Conservation (phyloP, 2,329 filamentous ascomycete species). For the Fusarium sp. region DNA sequence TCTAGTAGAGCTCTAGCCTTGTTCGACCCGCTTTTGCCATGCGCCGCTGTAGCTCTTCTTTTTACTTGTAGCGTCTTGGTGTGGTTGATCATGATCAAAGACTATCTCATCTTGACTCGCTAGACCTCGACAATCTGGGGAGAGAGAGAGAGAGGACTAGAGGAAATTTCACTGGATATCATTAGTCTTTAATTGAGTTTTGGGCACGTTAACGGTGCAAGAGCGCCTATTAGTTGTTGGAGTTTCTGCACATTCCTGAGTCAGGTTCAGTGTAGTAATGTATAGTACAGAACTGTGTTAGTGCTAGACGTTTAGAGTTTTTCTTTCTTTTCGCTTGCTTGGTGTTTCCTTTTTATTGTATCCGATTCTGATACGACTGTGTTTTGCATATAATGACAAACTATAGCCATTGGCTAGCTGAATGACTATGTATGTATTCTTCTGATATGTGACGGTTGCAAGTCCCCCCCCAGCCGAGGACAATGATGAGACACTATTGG, state of each 20-base stretch:
- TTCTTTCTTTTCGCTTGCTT: background rate
- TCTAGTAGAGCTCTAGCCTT: background rate
- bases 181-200: conserved; percentile 6
- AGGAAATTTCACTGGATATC: background rate
- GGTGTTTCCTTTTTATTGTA: background rate
- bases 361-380: background rate
- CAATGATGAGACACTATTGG: conserved; percentile 24
- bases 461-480: background rate
- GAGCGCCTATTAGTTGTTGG: background rate
- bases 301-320: conserved; percentile 8
- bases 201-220: background rate
- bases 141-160: background rate
- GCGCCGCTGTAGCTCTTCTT: background rate
- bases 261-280: conserved; percentile 1
- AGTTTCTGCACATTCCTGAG: conserved; percentile 28
- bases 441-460: conserved; percentile 28
- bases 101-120: conserved; percentile 6
- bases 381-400: background rate
- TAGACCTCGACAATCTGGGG: conserved; percentile 4
- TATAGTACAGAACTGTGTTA: background rate
- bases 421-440: background rate
- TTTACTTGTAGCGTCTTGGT: background rate
- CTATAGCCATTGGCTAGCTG: background rate
- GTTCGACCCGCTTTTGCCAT: conserved; percentile 27
- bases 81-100: conserved; percentile 4